Conservation (phyloP, 2,329 filamentous ascomycete species). For the Metarhizium rileyi region DNA sequence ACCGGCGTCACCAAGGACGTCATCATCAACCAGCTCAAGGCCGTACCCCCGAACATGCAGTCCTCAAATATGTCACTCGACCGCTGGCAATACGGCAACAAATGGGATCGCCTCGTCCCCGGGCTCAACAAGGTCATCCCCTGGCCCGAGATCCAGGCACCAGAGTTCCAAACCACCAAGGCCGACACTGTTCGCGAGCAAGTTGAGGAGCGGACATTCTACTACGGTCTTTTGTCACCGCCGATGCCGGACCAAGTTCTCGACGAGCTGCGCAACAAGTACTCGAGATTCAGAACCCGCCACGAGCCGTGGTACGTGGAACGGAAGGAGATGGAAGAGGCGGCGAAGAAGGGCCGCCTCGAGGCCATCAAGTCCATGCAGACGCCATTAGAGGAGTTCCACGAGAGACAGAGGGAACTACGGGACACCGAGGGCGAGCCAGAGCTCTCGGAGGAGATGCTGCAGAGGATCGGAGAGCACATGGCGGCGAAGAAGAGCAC, state of each 20-base stretch:
- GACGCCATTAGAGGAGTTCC: conserved; percentile 50
- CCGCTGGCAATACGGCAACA: conserved; percentile 30
- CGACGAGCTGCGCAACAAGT: conserved; percentile 78
- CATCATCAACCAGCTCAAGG: conserved; percentile 62
- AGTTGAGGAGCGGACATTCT: conserved; percentile 65
- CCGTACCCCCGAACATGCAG: conserved; percentile 37
- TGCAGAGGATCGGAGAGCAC: conserved; percentile 52
- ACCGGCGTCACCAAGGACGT: conserved; percentile 62
- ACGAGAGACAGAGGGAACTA: conserved; percentile 41
- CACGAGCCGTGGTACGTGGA: conserved; percentile 67
- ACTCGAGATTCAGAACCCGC: conserved; percentile 69
- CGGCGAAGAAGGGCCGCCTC: conserved; percentile 26
- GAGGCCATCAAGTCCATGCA: conserved; percentile 31
- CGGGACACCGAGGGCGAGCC: conserved; percentile 45
- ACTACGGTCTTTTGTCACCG: conserved; percentile 64
- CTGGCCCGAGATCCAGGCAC: conserved; percentile 54
- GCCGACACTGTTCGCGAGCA: conserved; percentile 67
- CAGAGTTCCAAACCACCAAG: conserved; percentile 42
- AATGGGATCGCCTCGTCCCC: conserved; percentile 51
- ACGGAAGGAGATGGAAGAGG: conserved; percentile 51
- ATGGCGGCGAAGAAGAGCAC: conserved; percentile 45
- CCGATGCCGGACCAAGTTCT: conserved; percentile 74
- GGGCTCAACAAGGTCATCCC: conserved; percentile 65
- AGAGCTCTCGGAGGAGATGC: conserved; percentile 46
- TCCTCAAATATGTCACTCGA: conserved; percentile 31